These are phyloP conservation scores for Musa balbisiana DNA, from an alignment of 202 grass and related monocot species.

Conservation along the genomic window DNA sequence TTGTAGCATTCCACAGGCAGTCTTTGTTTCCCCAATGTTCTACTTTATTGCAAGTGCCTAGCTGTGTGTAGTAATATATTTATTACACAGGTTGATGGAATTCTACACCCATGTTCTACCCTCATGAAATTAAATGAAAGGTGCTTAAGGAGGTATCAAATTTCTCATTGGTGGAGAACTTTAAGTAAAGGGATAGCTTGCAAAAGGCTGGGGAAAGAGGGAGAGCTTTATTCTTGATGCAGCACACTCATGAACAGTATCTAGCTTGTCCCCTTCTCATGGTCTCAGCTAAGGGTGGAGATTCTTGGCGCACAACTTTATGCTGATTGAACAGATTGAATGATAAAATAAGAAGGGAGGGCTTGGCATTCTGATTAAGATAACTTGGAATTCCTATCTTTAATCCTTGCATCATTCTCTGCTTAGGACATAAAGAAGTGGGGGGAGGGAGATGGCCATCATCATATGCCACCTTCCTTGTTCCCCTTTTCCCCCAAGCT, in stretches of 20 bases:
- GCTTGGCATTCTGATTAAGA: neutral
- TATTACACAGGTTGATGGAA: neutral
- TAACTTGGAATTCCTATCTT: too few species aligned
- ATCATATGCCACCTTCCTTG: neutral
- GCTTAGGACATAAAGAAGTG: neutral
- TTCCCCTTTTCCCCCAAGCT: neutral
- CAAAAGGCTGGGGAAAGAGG: constrained; percentile 45
- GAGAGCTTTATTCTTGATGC: constrained; percentile 48
- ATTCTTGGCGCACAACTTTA: too few species aligned
- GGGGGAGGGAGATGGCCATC: neutral
- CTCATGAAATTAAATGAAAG: neutral
- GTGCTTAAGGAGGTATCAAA: neutral
- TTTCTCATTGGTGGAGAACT: constrained; percentile 17
- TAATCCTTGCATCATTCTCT: neutral
- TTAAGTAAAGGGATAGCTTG: neutral
- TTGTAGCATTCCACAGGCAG: neutral
- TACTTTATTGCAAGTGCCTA: constrained; percentile 2
- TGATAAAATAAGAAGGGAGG: neutral
- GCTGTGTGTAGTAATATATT: neutral
- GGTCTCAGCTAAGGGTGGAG: neutral
- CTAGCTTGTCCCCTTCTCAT: constrained; percentile 5
- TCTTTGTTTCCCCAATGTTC: neutral
- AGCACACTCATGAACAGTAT: constrained; percentile 32
- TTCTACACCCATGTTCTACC: neutral
- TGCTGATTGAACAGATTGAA: neutral